phyloP scores from a whole-genome alignment of 148 eudicot species.

The Spergularia marina region DNA sequence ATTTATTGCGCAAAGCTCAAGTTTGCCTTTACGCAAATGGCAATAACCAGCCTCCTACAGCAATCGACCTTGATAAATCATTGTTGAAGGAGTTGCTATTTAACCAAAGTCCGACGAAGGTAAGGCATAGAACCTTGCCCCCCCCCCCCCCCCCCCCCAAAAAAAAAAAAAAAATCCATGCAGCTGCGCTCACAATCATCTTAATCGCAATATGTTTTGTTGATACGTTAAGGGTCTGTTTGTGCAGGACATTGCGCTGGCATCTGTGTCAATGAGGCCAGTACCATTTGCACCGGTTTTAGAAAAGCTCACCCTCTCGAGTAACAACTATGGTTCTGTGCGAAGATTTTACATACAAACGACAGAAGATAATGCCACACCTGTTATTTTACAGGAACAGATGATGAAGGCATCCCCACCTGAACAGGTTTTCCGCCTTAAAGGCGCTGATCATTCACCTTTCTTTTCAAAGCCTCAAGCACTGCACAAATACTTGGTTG shows the following conservation, averaged over 20 bases:
- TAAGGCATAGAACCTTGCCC: conserved; percentile 14
- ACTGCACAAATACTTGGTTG: conserved; percentile 65
- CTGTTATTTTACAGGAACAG: conserved; percentile 50
- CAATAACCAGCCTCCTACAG: conserved; percentile 70
- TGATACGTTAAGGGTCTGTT: neutral
- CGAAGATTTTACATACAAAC: conserved; percentile 76
- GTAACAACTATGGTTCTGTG: conserved; percentile 59
- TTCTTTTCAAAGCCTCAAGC: conserved; percentile 98
- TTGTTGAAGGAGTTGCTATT: conserved; percentile 72
- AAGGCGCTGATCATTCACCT: conserved; percentile 92
- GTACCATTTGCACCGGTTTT: conserved; percentile 78
- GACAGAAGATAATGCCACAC: conserved; percentile 71
- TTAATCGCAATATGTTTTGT: neutral
- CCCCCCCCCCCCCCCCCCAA: too few species aligned
- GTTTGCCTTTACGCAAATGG: conserved; percentile 75
- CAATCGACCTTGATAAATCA: conserved; percentile 75
- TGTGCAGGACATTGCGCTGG: conserved; percentile 78
- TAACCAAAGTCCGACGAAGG: conserved; percentile 95
- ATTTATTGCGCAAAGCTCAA: conserved; percentile 72
- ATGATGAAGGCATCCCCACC: conserved; percentile 70
- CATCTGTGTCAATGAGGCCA: conserved; percentile 89
- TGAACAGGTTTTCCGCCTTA: conserved; percentile 62
- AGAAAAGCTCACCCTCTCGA: conserved; percentile 72
- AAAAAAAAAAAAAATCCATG: too few species aligned
- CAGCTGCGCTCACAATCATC: too few species aligned